phyloP scores from a whole-genome alignment of 176 grass and related monocot genomes.

The Alloteropsis semialata region DNA sequence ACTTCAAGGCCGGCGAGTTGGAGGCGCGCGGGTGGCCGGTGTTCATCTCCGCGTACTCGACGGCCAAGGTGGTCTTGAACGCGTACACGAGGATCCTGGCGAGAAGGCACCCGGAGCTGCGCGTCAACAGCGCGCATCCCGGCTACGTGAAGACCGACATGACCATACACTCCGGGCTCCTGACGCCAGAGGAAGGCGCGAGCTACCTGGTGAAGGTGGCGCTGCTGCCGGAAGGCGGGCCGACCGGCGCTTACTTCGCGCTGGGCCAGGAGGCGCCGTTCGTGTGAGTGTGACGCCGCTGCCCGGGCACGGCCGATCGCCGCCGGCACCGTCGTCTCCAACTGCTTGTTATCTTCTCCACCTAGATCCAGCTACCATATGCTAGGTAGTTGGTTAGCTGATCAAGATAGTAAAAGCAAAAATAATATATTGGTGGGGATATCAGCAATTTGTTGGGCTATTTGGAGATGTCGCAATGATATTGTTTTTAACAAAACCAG shows the following conservation, averaged over 20 bases:
- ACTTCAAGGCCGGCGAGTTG: conserved; percentile 35
- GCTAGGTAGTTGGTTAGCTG: no score
- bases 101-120: conserved; percentile 28
- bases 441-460: no score
- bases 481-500: no score
- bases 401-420: no score
- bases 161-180: conserved; percentile 13
- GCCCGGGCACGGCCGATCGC: not conserved
- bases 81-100: conserved; percentile 56
- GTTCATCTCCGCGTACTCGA: conserved; percentile 22
- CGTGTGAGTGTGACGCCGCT: conserved; percentile 7
- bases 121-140: conserved; percentile 45
- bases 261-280: conserved; percentile 15
- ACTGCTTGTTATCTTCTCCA: not conserved
- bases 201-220: conserved; percentile 31
- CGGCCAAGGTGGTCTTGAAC: conserved; percentile 38
- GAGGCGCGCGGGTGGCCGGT: conserved; percentile 36
- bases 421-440: no score
- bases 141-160: conserved; percentile 58
- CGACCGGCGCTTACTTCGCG: conserved; percentile 25
- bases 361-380: no score
- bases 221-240: conserved; percentile 19
- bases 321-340: not conserved
- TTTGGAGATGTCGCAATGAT: no score
- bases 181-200: conserved; percentile 46